Evolutionary conservation across 2,329 filamentous ascomycete genomes (phyloP).

Genomic region (Alternaria atra): DNA sequence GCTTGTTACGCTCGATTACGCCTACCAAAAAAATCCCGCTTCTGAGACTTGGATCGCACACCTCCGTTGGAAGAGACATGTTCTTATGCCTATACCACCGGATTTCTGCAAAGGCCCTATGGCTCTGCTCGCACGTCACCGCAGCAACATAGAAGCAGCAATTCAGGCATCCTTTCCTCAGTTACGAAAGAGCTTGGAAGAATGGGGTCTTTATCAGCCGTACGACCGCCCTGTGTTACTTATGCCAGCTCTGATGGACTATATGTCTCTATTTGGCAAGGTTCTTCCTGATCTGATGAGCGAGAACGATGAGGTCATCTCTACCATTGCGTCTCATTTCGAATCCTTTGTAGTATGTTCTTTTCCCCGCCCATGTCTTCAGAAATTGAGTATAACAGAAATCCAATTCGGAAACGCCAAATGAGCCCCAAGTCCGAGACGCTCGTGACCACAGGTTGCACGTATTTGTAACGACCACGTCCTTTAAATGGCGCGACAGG

Average conservation of each 20-base stretch:
- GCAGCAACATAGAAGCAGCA: not conserved
- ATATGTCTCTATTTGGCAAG: not conserved
- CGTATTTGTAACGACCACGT: not conserved
- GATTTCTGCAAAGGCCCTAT: not conserved
- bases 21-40: not conserved
- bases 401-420: not conserved
- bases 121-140: not conserved
- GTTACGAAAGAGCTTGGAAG: constrained; percentile 1
- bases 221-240: not conserved
- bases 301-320: not conserved
- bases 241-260: not conserved
- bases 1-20: not conserved
- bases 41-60: not conserved
- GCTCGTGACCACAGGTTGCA: not conserved
- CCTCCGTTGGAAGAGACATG: not conserved
- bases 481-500: not conserved
- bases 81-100: not conserved
- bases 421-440: not conserved
- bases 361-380: not conserved
- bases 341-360: not conserved
- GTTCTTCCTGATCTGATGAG: not conserved
- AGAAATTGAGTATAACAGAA: not conserved
- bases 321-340: constrained; percentile 1
- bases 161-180: not conserved
- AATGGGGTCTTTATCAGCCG: not conserved